Evolutionary conservation across 805 yeast species (phyloP), one percentile per base, ranked within the genome.

Genomic region (Candida patagonica): DNA sequence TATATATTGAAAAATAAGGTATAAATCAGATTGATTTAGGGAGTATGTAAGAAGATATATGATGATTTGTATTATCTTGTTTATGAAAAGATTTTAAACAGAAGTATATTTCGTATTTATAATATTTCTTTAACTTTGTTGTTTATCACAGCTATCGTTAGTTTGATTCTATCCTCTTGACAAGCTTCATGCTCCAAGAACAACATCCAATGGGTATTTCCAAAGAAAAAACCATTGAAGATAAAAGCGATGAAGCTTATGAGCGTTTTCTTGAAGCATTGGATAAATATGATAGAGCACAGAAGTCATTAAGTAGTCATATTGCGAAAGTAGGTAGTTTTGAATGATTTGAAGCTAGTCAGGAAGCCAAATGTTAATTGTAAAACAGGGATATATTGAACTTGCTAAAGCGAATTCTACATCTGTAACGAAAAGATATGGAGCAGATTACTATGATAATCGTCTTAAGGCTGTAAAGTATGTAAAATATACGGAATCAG

Each of bases 321-420:
- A 2, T 42, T 6, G 40, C 38, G 16, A 23, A 30, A 15, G 46
- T 42, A 39, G 23, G 46, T 31, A 9, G 4, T 6, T 8, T 6
- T 25, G 8, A 7, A 24, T 15, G 34, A 20, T 6, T 26, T n/a
- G 8, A 30, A n/a, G 13, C 7, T 22, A 20, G 19, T n/a, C 13
- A 17, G 16, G 38, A 24, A 19, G 13, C 33, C 19, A 25, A n/a
- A 22, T 15, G 23, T 17, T 9, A 19, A 26, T 22, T 26, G 10
- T 26, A 26, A 19, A 4, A 19, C 24, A 60, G 39, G 77, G 73
- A 2, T 67, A 52, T 45, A 50, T 69, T 2, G 58, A 60, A 31
- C 53, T 72, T 24, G 66, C 75, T 32, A 47, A 73, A 43, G 76
- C 76, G 7, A 70, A 67, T 43, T 71, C 62, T 48, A 52, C 58